phyloP scores from a whole-genome alignment of 2,329 filamentous ascomycete genomes.

The Falciphora oryzae region DNA sequence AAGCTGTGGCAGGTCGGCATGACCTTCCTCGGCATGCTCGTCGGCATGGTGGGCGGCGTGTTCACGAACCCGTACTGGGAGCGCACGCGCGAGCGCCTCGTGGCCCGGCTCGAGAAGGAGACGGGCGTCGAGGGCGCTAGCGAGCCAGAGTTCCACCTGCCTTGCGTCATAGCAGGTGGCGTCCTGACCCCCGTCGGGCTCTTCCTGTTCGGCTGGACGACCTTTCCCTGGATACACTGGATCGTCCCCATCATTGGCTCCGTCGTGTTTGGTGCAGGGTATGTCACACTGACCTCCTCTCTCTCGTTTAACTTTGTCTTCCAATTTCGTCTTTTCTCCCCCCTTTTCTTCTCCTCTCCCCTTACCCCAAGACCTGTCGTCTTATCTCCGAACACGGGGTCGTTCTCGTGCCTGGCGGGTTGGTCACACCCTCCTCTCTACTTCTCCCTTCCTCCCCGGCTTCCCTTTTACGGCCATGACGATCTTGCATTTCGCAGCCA shows the following conservation, averaged over 20 bases:
- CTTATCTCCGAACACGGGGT: neutral
- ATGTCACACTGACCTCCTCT: constrained; percentile 29
- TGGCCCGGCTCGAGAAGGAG: constrained; percentile 44
- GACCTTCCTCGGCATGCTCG: constrained; percentile 65
- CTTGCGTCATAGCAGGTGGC: constrained; percentile 68
- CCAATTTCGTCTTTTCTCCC: neutral
- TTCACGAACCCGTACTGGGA: constrained; percentile 61
- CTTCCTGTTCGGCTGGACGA: constrained; percentile 87
- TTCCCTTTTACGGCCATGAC: constrained; percentile 10
- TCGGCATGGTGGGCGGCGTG: constrained; percentile 62
- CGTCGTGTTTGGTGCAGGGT: constrained; percentile 65
- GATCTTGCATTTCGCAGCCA: neutral
- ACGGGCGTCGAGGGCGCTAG: constrained; percentile 50
- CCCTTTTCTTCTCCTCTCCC: constrained; percentile 11
- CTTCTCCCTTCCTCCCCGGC: constrained; percentile 25
- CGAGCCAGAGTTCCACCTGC: constrained; percentile 83
- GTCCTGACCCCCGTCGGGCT: constrained; percentile 73
- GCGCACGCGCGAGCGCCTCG: constrained; percentile 51
- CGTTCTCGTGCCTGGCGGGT: too few relatives aligned
- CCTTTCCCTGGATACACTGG: constrained; percentile 68
- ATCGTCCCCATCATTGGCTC: constrained; percentile 70
- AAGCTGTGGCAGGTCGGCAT: constrained; percentile 75
- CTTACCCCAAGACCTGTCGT: neutral
- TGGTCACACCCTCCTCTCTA: constrained; percentile 8
- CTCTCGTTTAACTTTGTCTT: constrained; percentile 3